A percentile compares a stretch with the other conserved stretches of the same genome.
phyloP scores from a whole-genome alignment of 2,329 filamentous ascomycete species.

The Dissoconium aciculare region DNA sequence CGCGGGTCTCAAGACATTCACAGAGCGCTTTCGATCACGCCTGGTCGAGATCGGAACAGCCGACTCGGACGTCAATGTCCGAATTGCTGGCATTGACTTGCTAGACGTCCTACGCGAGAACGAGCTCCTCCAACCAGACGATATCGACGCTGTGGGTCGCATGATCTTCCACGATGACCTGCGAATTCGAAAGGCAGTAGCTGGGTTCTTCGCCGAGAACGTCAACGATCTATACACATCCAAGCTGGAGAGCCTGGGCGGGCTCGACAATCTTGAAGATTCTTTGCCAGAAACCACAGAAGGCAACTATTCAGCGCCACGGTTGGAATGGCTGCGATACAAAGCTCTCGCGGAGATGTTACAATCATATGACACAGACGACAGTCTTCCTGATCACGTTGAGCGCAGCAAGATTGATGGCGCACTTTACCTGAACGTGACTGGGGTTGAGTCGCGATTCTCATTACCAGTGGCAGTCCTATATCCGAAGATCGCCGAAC shows the following conservation, averaged over 20 bases:
- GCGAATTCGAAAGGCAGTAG: conserved; percentile 73
- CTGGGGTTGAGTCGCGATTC: conserved; percentile 62
- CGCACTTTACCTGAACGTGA: conserved; percentile 41
- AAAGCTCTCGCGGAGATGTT: conserved; percentile 82
- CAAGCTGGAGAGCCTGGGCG: conserved; percentile 71
- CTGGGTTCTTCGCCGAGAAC: conserved; percentile 78
- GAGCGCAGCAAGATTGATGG: conserved; percentile 26
- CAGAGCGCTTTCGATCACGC: conserved; percentile 74
- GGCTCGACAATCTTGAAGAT: conserved; percentile 62
- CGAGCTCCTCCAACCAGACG: conserved; percentile 76
- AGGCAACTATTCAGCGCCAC: conserved; percentile 44
- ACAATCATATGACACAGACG: conserved; percentile 56
- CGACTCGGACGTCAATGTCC: conserved; percentile 68
- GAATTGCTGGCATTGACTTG: conserved; percentile 65
- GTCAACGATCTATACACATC: conserved; percentile 67
- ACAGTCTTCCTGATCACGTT: conserved; percentile 33
- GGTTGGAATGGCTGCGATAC: conserved; percentile 74
- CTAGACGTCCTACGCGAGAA: conserved; percentile 69
- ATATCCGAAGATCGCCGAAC: conserved; percentile 65
- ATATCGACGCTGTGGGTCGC: conserved; percentile 76
- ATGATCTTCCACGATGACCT: conserved; percentile 80
- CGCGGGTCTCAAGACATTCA: conserved; percentile 67
- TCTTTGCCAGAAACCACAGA: conserved; percentile 58
- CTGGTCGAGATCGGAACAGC: conserved; percentile 84
- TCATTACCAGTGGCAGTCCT: conserved; percentile 73